These are phyloP conservation scores for Tardiomyces blankii DNA, from an alignment of 1,139 yeast genomes.

Conservation along the genomic window DNA sequence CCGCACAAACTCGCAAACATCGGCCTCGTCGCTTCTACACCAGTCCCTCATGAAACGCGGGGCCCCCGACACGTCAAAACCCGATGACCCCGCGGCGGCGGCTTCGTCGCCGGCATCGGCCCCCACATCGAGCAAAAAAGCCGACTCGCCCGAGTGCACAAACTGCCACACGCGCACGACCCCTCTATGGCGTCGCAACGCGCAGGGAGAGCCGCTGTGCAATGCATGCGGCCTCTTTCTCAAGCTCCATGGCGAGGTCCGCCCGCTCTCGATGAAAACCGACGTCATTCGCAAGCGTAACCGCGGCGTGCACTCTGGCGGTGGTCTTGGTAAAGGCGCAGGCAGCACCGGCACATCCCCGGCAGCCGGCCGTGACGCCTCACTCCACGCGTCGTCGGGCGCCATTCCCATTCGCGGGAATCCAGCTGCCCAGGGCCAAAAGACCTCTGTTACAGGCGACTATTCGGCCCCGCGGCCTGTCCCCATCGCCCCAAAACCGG, in stretches of 20 bases:
- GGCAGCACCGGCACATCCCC: too few relatives aligned
- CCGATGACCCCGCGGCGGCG: neutral
- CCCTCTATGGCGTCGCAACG: conserved; percentile 91
- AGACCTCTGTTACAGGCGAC: neutral
- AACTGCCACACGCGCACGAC: conserved; percentile 91
- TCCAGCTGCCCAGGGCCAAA: neutral
- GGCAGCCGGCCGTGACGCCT: neutral
- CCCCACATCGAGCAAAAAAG: neutral
- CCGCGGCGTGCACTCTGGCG: neutral
- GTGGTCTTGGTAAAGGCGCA: too few relatives aligned
- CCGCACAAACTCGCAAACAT: conserved; percentile 16
- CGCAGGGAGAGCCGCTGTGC: conserved; percentile 85
- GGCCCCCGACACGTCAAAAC: neutral
- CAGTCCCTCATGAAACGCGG: conserved; percentile 6
- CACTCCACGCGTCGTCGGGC: neutral
- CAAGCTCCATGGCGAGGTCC: conserved; percentile 85
- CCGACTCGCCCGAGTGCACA: conserved; percentile 39
- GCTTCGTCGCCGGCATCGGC: neutral
- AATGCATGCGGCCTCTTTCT: conserved; percentile 92
- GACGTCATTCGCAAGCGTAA: conserved; percentile 80
- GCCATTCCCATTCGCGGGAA: neutral
- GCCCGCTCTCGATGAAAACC: conserved; percentile 83
- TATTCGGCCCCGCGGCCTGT: conserved; percentile 8
- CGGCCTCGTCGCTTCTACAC: conserved; percentile 13
- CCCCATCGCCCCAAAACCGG: conserved; percentile 20